A percentile compares a stretch with the other conserved stretches of the same genome.
Evolutionary conservation across 2,329 filamentous ascomycete species (phyloP).

Genomic region (Coniella vitis): DNA sequence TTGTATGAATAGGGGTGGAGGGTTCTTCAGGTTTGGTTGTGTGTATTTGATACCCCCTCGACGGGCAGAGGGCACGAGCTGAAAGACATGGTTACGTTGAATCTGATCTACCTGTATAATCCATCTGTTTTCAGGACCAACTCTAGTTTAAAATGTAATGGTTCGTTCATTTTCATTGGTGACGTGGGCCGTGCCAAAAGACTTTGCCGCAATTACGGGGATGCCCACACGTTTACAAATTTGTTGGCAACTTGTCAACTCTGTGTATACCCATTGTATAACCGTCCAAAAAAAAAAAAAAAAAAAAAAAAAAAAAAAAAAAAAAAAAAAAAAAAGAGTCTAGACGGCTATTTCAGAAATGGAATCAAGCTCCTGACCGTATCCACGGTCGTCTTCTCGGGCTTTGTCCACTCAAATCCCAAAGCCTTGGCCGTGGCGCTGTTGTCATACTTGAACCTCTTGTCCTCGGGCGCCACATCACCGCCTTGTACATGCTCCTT

Average conservation of each 20-base stretch:
- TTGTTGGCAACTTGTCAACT: too few species aligned
- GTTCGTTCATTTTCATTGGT: too few species aligned
- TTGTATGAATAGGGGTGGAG: conserved; percentile 15
- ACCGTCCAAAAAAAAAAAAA: too few species aligned
- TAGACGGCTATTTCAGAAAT: conserved; percentile 23
- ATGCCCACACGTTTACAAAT: too few species aligned
- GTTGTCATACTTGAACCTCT: conserved; percentile 51
- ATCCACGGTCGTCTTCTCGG: conserved; percentile 59
- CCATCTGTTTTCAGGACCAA: not conserved
- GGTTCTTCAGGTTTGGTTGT: conserved; percentile 8
- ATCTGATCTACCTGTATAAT: conserved; percentile 1
- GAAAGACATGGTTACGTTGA: conserved; percentile 11
- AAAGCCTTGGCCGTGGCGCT: conserved; percentile 51
- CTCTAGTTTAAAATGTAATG: not conserved
- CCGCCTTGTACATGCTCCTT: conserved; percentile 36
- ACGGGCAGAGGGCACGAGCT: conserved; percentile 13
- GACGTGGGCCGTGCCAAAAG: too few species aligned
- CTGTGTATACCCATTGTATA: too few species aligned
- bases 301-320: too few species aligned
- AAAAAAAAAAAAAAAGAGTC: too few species aligned
- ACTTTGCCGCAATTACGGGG: too few species aligned
- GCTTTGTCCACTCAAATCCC: conserved; percentile 52
- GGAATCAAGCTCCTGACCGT: conserved; percentile 56
- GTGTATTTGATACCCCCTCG: conserved; percentile 17
- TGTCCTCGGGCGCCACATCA: conserved; percentile 30